A percentile compares a stretch with the other conserved stretches of the same genome.
Conservation (phyloP, 192 early-diverging fungal genomes). For the Podila epigama region DNA sequence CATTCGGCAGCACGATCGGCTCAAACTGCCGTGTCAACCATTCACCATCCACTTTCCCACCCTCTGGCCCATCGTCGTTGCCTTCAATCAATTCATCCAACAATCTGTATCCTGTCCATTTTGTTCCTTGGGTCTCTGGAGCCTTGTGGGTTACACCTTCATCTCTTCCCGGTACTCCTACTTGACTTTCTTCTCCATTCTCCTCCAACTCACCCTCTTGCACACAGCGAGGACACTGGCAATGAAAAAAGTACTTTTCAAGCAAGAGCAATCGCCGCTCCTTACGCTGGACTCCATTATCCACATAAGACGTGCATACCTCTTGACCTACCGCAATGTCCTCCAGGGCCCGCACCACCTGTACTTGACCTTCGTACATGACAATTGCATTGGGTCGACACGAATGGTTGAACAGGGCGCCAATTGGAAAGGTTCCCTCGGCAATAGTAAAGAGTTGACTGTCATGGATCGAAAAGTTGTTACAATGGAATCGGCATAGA, state of each 20-base stretch:
- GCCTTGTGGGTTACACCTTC: background rate
- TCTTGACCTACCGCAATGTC: conserved; percentile 61
- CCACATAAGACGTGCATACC: conserved; percentile 67
- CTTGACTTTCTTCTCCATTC: background rate
- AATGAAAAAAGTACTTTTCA: conserved; percentile 62
- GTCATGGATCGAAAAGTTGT: conserved; percentile 70
- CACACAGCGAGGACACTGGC: conserved; percentile 54
- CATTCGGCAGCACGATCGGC: conserved; percentile 31
- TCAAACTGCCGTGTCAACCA: conserved; percentile 41
- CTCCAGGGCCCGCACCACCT: conserved; percentile 59
- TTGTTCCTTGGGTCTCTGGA: background rate
- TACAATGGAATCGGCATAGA: conserved; percentile 66
- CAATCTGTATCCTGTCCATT: conserved; percentile 18
- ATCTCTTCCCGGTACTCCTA: background rate
- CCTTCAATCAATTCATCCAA: conserved; percentile 35
- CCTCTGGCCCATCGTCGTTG: conserved; percentile 20
- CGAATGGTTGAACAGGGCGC: conserved; percentile 71
- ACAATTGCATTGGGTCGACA: conserved; percentile 69
- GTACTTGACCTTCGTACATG: conserved; percentile 57
- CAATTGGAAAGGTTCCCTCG: conserved; percentile 70
- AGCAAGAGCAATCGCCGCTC: conserved; percentile 28
- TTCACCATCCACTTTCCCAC: conserved; percentile 22
- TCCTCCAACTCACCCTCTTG: conserved; percentile 2
- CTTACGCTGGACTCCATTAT: conserved; percentile 48
- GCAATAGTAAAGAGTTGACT: conserved; percentile 66